A percentile compares a stretch with the other conserved stretches of the same genome.
Conservation (phyloP, 768 basidiomycete genomes). For the Suillus hirtellus region DNA sequence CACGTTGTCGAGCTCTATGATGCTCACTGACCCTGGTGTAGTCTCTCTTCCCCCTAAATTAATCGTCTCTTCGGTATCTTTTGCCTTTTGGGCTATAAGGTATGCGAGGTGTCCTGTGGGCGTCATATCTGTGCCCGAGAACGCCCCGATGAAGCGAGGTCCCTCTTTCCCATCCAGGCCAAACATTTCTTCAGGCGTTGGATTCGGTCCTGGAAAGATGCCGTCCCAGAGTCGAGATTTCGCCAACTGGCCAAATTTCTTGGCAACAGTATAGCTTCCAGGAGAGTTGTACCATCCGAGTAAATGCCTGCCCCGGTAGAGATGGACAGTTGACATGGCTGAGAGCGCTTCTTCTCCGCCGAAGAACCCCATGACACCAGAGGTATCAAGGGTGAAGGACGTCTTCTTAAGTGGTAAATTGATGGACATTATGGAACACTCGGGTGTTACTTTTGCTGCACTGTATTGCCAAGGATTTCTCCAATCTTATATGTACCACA, state of each 20-base stretch:
- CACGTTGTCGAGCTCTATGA: constrained; percentile 24
- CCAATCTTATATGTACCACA: background rate
- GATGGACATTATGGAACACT: background rate
- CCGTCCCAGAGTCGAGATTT: constrained; percentile 32
- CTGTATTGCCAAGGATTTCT: background rate
- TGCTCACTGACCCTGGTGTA: constrained; percentile 18
- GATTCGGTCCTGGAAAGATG: constrained; percentile 32
- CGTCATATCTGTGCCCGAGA: constrained; percentile 33
- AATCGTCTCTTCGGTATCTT: background rate
- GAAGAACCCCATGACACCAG: constrained; percentile 38
- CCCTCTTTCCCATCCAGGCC: constrained; percentile 30
- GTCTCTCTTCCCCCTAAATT: constrained; percentile 22
- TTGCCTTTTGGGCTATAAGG: constrained; percentile 23
- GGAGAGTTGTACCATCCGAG: constrained; percentile 41
- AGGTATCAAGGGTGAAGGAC: constrained; percentile 27
- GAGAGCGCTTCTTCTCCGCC: constrained; percentile 40
- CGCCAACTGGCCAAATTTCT: constrained; percentile 32
- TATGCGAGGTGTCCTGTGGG: constrained; percentile 33
- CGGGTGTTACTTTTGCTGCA: background rate
- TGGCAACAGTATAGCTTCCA: constrained; percentile 37
- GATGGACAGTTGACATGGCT: constrained; percentile 37
- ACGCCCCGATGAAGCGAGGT: constrained; percentile 25
- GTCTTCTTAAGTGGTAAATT: constrained; percentile 12
- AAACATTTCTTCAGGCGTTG: constrained; percentile 29
- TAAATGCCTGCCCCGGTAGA: constrained; percentile 32